Evolutionary conservation across 345 rosid species (phyloP), one percentile per base, ranked within the genome.

Genomic region (Murraya koenigii): DNA sequence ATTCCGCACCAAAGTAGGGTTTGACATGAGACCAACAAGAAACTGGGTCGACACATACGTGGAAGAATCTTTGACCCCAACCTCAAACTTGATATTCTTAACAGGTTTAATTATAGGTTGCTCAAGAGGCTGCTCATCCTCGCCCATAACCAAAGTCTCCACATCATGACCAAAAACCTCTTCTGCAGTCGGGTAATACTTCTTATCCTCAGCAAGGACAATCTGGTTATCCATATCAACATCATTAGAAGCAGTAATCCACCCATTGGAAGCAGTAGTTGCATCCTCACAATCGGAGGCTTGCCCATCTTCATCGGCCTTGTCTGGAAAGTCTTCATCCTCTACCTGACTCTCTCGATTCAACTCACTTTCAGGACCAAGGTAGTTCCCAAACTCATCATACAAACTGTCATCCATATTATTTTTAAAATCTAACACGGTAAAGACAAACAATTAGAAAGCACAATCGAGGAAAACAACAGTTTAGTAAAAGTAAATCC

Each of bases 361-460:
- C 0, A 97, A 96, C 87, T 96, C 98, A 22, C 94, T 90, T 79
- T 92, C 98, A 1, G 99, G 99, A 41, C 99, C 98, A 73, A 96
- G 91, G 59, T 96, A 96, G 91, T 96, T 96, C 33, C 99, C 99
- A 69, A 96, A 96, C 89, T 96, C 98, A 80, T 96, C 98, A 63
- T 96, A 96, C 73, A 96, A 85, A 85, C 92, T 96, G 82, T 94
- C 98, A 75, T 96, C 99, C 99, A 94, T 94, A 38, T 63, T 69
- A 13, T 26, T 76, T 61, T 54, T 61, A 44, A 67, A 64, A 80
- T 54, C 84, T 74, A 82, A 65, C 81, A 78, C 5, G 62, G 2
- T 22, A 25, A 30, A 44, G 49, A 13, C 44, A 35, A 72, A 41
- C 64, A 49, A 52, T 66, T 49, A 75, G 58, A 44, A 13, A 44